These are phyloP conservation scores for Paragyromitra xinjiangensis DNA, from an alignment of 495 filamentous ascomycete genomes.

Conservation along the genomic window DNA sequence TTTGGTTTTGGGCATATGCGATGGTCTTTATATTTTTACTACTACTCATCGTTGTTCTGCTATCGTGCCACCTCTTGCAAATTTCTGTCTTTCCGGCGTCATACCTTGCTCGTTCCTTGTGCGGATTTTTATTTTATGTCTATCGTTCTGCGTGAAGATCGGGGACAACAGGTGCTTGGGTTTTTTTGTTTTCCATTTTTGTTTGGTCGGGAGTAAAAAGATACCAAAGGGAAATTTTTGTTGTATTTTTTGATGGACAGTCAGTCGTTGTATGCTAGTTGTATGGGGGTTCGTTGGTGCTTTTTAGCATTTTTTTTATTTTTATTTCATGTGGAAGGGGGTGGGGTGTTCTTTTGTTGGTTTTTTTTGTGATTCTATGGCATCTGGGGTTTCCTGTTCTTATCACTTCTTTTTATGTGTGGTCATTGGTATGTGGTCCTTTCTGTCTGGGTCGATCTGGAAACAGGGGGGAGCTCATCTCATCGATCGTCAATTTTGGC, in stretches of 20 bases:
- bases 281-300: slow-evolving; percentile 8
- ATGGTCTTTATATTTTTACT: slow-evolving; percentile 41
- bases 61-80: slow-evolving; percentile 18
- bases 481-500: slow-evolving; percentile 24
- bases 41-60: slow-evolving; percentile 21
- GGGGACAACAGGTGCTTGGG: slow-evolving; percentile 25
- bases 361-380: slow-evolving; percentile 17
- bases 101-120: slow-evolving; percentile 30
- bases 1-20: slow-evolving; percentile 26
- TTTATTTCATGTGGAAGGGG: not conserved
- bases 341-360: slow-evolving; percentile 27
- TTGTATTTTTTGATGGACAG: slow-evolving; percentile 45
- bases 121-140: slow-evolving; percentile 19
- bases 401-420: slow-evolving; percentile 24
- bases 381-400: slow-evolving; percentile 22
- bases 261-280: slow-evolving; percentile 42
- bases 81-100: slow-evolving; percentile 42
- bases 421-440: slow-evolving; percentile 46
- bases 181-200: slow-evolving; percentile 17
- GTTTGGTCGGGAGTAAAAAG: not conserved
- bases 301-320: slow-evolving; percentile 21
- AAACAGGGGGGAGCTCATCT: slow-evolving; percentile 23
- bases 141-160: slow-evolving; percentile 27
- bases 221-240: not conserved
- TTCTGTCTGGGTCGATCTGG: slow-evolving; percentile 36